Evolutionary conservation across 108 stramenopile genomes (phyloP).

Genomic region (Ochromonas danica): DNA sequence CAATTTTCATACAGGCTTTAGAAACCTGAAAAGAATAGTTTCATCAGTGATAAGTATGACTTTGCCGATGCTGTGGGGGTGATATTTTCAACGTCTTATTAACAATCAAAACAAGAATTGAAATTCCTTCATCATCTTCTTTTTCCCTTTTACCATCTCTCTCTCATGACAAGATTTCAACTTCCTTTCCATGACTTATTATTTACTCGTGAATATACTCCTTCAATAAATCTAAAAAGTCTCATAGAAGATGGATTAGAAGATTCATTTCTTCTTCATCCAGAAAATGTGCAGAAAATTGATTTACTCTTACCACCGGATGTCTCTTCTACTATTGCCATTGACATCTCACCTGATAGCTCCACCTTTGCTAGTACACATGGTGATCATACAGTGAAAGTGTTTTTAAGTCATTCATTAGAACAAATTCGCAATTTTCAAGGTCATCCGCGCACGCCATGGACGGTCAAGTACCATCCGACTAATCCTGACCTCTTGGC

Average conservation of each 20-base stretch:
- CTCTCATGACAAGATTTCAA: too few species aligned
- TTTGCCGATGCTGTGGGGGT: too few species aligned
- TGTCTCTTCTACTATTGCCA: constrained; percentile 44
- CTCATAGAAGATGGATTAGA: background rate
- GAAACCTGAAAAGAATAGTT: too few species aligned
- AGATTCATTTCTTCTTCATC: background rate
- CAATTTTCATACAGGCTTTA: too few species aligned
- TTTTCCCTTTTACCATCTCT: too few species aligned
- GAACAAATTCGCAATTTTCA: constrained; percentile 36
- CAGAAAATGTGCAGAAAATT: background rate
- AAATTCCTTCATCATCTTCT: too few species aligned
- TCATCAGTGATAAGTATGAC: too few species aligned
- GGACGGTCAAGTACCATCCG: constrained; percentile 95
- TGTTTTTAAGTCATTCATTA: constrained; percentile 57
- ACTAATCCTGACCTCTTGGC: constrained; percentile 69
- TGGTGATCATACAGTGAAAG: constrained; percentile 98
- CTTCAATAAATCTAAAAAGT: background rate
- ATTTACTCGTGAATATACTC: too few species aligned
- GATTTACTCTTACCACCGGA: background rate
- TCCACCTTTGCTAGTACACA: constrained; percentile 83
- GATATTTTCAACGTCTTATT: too few species aligned
- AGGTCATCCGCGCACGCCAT: constrained; percentile 95
- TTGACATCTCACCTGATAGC: constrained; percentile 39
- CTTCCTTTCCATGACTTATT: too few species aligned
- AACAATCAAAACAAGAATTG: too few species aligned